Evolutionary conservation across 306 rosid species (phyloP), one percentile per base, ranked within the genome.

Genomic region (Cucurbita argyrosperma): DNA sequence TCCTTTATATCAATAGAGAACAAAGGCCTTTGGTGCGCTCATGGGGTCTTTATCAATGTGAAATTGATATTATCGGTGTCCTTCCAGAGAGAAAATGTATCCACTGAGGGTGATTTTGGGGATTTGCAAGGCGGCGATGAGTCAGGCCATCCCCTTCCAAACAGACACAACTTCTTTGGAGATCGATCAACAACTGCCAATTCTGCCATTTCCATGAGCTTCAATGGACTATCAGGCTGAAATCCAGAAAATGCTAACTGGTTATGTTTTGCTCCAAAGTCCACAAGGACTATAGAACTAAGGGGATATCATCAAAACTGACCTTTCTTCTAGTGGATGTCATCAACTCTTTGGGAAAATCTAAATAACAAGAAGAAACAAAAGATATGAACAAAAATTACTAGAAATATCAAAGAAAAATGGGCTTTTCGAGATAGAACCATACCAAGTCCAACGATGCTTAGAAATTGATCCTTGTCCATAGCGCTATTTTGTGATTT

Each of bases 21-120:
- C 35, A 15, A 7, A 37, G 70, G 16, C 35, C 19, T 10, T 10
- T 1, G 12, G n/a, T 10, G 53, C 37, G 23, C 58, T 79, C 54
- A 16, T 55, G 90, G 96, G 54, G 88, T 65, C 40, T 85, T 83
- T 38, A 81, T 76, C 89, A 91, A 78, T 72, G 81, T 83, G 63
- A 89, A 86, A 74, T 82, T 76, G 77, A 80, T 75, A 63, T 7
- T 16, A 42, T 76, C 74, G 10, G 10, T 66, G 64, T 84, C 89
- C 67, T 73, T 61, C 88, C 89, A 84, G 78, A 56, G 21, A 35
- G 82, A 16, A 40, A 39, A 15, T 72, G 38, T 35, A 68, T 80
- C 78, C 26, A 6, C 0, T 26, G 74, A 49, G 49, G 83, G 69
- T 14, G 83, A 69, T 69, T 67, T 77, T 7, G 90, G 92, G 61